Evolutionary conservation across 1,284 basidiomycete species (phyloP).

Genomic region (Fomitopsis pinicola): DNA sequence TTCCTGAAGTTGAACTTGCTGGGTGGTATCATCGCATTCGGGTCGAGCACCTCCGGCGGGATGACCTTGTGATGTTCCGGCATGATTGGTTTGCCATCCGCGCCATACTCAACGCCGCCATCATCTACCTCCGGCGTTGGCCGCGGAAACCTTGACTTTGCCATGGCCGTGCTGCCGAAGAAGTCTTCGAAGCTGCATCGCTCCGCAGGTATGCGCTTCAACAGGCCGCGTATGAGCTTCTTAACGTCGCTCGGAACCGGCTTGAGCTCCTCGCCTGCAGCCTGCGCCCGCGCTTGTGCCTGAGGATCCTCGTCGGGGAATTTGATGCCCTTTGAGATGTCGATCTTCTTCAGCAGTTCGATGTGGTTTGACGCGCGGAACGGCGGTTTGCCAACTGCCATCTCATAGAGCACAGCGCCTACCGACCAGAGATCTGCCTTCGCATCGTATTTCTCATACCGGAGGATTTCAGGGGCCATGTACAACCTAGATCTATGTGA

Average conservation of each 20-base stretch:
- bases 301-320: slow-evolving; percentile 86
- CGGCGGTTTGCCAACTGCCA: slow-evolving; percentile 89
- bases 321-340: slow-evolving; percentile 79
- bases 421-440: slow-evolving; percentile 99
- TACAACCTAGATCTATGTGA: slow-evolving; percentile 60
- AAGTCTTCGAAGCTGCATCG: slow-evolving; percentile 91
- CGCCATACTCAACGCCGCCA: slow-evolving; percentile 24
- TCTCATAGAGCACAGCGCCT: slow-evolving; percentile 95
- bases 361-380: slow-evolving; percentile 96
- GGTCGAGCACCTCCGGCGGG: slow-evolving; percentile 72
- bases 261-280: slow-evolving; percentile 40
- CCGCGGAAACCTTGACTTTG: slow-evolving; percentile 70
- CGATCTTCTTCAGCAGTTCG: slow-evolving; percentile 92
- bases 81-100: slow-evolving; percentile 26
- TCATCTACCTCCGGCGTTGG: slow-evolving; percentile 28
- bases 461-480: slow-evolving; percentile 98
- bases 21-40: slow-evolving; percentile 72
- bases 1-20: slow-evolving; percentile 71
- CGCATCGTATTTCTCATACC: slow-evolving; percentile 97
- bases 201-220: slow-evolving; percentile 84
- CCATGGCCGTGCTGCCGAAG: slow-evolving; percentile 79
- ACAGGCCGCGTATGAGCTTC: slow-evolving; percentile 75
- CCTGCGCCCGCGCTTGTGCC: slow-evolving; percentile 27
- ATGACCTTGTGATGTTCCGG: slow-evolving; percentile 66
- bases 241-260: slow-evolving; percentile 86